Percentiles rank a stretch among this genome's conserved stretches.
Evolutionary conservation across 495 filamentous ascomycete species (phyloP).

Genomic region (Trichodelitschia bisporula): DNA sequence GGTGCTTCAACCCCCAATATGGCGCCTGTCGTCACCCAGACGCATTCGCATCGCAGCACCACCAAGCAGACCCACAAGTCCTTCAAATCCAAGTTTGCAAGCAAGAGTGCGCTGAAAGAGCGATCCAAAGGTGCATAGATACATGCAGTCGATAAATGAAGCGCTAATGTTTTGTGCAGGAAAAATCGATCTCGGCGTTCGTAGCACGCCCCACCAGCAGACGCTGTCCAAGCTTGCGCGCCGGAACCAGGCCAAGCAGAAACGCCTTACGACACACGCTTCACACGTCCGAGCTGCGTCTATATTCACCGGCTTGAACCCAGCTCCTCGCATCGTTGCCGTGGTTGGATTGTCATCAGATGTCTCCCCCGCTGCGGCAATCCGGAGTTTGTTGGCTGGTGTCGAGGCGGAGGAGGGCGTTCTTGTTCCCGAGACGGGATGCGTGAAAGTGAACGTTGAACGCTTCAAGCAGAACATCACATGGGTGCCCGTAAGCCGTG

Average conservation of each 20-base stretch:
- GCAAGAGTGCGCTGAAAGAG: slow-evolving; percentile 65
- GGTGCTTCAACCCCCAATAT: too few relatives aligned
- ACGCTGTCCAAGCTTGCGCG: slow-evolving; percentile 93
- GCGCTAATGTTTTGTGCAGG: neutral
- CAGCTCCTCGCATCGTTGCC: slow-evolving; percentile 76
- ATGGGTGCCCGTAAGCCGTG: slow-evolving; percentile 47
- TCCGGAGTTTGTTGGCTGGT: slow-evolving; percentile 46
- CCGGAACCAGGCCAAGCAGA: slow-evolving; percentile 77
- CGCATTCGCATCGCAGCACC: slow-evolving; percentile 75
- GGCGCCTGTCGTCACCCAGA: slow-evolving; percentile 22
- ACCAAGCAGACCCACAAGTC: slow-evolving; percentile 67
- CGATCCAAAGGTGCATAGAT: slow-evolving; percentile 47
- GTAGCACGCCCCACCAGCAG: slow-evolving; percentile 84
- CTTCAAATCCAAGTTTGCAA: slow-evolving; percentile 77
- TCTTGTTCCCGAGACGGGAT: slow-evolving; percentile 33
- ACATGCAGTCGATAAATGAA: neutral
- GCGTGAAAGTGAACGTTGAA: slow-evolving; percentile 44
- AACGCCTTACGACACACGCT: slow-evolving; percentile 51
- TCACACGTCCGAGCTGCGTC: slow-evolving; percentile 50
- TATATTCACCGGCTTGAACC: slow-evolving; percentile 62
- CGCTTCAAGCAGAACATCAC: slow-evolving; percentile 81
- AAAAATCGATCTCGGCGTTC: slow-evolving; percentile 27
- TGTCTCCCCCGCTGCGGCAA: too few relatives aligned
- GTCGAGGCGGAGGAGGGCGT: slow-evolving; percentile 36
- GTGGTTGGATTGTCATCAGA: too few relatives aligned